Conservation (phyloP, 1,284 basidiomycete genomes). For the Sanghuangporus weigelae region DNA sequence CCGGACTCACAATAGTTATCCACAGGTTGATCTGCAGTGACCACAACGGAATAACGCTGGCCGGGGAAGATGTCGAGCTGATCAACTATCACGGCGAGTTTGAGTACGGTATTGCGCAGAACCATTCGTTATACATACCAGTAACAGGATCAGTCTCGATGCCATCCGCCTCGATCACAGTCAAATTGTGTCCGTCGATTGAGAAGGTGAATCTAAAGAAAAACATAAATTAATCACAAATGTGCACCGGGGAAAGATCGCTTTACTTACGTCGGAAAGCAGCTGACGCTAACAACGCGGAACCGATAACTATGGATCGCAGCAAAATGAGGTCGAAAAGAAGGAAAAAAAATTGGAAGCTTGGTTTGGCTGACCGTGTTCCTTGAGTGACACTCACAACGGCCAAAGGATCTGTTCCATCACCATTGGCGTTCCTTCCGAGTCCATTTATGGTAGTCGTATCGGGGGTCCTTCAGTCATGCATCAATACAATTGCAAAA, state of each 20-base stretch:
- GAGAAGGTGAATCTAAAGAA: slow-evolving; percentile 24
- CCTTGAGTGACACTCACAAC: slow-evolving; percentile 29
- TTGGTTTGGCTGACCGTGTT: slow-evolving; percentile 11
- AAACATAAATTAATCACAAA: not conserved
- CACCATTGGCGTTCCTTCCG: slow-evolving; percentile 27
- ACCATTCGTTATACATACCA: too few relatives aligned
- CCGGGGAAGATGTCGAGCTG: slow-evolving; percentile 31
- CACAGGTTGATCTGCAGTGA: slow-evolving; percentile 30
- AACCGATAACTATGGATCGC: slow-evolving; percentile 26
- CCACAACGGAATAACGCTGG: slow-evolving; percentile 34
- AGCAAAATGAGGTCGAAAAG: slow-evolving; percentile 19
- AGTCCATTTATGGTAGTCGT: slow-evolving; percentile 30
- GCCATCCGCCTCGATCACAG: slow-evolving; percentile 33
- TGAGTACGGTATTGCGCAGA: not conserved
- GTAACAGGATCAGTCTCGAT: slow-evolving; percentile 27
- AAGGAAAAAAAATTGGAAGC: slow-evolving; percentile 30
- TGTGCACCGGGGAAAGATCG: not conserved
- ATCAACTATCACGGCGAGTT: slow-evolving; percentile 23
- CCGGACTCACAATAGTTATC: slow-evolving; percentile 31
- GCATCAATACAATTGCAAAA: not conserved
- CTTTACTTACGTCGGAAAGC: slow-evolving; percentile 15
- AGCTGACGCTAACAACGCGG: slow-evolving; percentile 25
- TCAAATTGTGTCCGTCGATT: slow-evolving; percentile 34
- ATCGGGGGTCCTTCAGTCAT: slow-evolving; percentile 15
- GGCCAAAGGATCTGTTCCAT: slow-evolving; percentile 24